These are phyloP conservation scores for Trichoderma parareesei DNA, from an alignment of 495 filamentous ascomycete species.

Conservation along the genomic window DNA sequence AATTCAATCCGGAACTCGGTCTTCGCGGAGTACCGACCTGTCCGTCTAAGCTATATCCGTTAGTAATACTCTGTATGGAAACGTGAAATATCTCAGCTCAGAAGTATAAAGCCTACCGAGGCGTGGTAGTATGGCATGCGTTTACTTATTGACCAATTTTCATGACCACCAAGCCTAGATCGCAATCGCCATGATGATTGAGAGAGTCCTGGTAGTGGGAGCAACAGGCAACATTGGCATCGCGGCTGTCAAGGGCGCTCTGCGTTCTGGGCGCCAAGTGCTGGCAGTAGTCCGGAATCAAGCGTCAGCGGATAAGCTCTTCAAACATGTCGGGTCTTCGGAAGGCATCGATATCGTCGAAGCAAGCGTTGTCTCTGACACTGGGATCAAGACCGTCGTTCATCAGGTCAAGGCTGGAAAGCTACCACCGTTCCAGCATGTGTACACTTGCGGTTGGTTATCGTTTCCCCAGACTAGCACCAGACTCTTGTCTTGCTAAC, in stretches of 20 bases:
- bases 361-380: conserved; percentile 27
- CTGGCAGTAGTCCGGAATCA: conserved; percentile 36
- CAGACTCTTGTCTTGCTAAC: neutral
- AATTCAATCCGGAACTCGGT: too few relatives aligned
- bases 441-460: conserved; percentile 28
- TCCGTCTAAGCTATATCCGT: too few relatives aligned
- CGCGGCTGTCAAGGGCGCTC: conserved; percentile 25
- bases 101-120: too few relatives aligned
- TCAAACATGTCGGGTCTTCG: conserved; percentile 25
- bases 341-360: conserved; percentile 29
- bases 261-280: conserved; percentile 25
- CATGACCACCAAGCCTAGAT: too few relatives aligned
- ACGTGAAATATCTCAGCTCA: too few relatives aligned
- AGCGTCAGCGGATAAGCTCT: conserved; percentile 29
- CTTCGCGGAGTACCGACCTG: too few relatives aligned
- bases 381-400: conserved; percentile 29
- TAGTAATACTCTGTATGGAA: too few relatives aligned
- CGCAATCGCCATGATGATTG: neutral
- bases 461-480: neutral
- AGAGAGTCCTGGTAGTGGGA: conserved; percentile 28
- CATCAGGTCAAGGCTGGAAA: conserved; percentile 29
- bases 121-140: too few relatives aligned
- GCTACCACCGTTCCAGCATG: conserved; percentile 35
- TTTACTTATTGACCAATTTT: too few relatives aligned
- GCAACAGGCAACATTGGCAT: conserved; percentile 38